Base-by-base conservation (phyloP, 1,284 basidiomycete genomes). In the Ustilago sp. region DNA sequence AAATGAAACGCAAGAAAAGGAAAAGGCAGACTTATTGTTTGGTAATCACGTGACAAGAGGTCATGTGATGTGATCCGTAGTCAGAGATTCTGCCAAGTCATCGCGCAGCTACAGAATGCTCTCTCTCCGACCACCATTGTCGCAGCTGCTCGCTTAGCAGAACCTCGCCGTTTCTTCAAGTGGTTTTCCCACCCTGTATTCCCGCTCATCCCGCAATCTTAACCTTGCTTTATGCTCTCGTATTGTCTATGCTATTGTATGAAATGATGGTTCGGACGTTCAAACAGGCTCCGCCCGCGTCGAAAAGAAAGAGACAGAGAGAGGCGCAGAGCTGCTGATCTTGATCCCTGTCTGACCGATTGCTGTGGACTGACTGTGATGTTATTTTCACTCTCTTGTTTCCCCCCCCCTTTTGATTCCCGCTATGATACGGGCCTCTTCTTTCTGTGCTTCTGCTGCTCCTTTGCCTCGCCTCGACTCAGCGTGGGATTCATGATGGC, bases 321-420 rank as follows among this genome's bases (percentile, higher is more conserved):
- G 19, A 55, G 53, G 53, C 19, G 19, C 35, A 38, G 36, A 28
- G 55, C 50, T 23, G 60, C 51, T 63, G 61, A 63, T 63, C 61
- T 62, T 43, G 38, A 45, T 38, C 41, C 43, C 32, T 38, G 35
- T 31, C 13, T 54, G 43, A 31, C 52, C 51, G 53, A 62, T 48
- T 54, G 43, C 59, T 36, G 60, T 54, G 55, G 48, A 13, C 28
- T 31, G 31, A n/a, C 48, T 50, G 48, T 50, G 51, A 11, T 53
- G 35, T 53, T 53, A 23, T 53, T 53, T 36, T 53, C 51, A 12
- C 28, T 32, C 31, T 13, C 4, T 39, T 23, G 23, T 39, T 39
- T 39, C 19, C 19, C 19, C 19, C 19, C 19, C n/a, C 28, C 17
- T 36, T n/a, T 35, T 39, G 19, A 19, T 23, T 55, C 38, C 35